These are phyloP conservation scores for Trametes maxima DNA, from an alignment of 768 basidiomycete genomes.

Conservation along the genomic window DNA sequence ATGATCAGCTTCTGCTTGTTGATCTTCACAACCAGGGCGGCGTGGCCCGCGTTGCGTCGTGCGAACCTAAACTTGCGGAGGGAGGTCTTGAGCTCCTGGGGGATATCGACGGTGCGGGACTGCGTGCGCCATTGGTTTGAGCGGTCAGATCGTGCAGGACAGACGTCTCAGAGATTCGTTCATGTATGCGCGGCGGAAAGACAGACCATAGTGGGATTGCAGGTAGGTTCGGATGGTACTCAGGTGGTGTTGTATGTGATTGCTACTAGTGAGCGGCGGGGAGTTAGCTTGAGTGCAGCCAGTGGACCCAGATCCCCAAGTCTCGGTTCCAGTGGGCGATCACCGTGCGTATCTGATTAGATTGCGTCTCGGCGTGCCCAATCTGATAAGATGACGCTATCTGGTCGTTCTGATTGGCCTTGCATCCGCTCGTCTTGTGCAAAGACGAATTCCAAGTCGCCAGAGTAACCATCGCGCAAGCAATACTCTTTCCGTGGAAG, in stretches of 20 bases:
- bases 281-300: too few species aligned
- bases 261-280: too few species aligned
- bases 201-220: conserved; percentile 12
- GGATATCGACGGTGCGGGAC: conserved; percentile 86
- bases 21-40: conserved; percentile 88
- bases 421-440: neutral
- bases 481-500: neutral
- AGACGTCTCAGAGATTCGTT: neutral
- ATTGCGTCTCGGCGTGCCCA: neutral
- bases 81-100: conserved; percentile 71
- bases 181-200: neutral
- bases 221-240: neutral
- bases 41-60: conserved; percentile 64
- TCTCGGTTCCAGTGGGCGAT: neutral
- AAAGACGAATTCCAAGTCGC: neutral
- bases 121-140: conserved; percentile 28
- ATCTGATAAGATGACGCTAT: conserved; percentile 21
- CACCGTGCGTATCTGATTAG: neutral
- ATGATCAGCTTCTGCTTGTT: conserved; percentile 80
- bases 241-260: neutral
- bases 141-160: neutral
- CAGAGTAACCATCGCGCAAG: neutral
- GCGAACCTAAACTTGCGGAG: conserved; percentile 84
- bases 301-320: too few species aligned
- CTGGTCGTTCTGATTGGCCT: conserved; percentile 13